A percentile compares a stretch with the other conserved stretches of the same genome.
Evolutionary conservation across 1,139 yeast species (phyloP).

Genomic region (Yamadazyma friedrichii): DNA sequence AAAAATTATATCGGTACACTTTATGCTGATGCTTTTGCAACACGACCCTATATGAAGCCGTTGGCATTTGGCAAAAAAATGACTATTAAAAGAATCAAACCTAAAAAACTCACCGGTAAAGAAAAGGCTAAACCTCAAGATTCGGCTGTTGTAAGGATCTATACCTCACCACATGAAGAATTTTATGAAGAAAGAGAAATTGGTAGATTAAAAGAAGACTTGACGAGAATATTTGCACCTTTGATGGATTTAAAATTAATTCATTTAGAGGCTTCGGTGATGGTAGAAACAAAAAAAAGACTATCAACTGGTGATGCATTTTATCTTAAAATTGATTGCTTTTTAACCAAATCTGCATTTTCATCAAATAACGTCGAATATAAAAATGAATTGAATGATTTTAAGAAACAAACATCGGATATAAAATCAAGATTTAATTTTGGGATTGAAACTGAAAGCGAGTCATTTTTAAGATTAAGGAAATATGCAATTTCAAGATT

Average conservation of each 20-base stretch:
- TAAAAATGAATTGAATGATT: conserved; percentile 12
- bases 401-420: conserved; percentile 5
- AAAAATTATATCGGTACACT: conserved; percentile 62
- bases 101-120: conserved; percentile 26
- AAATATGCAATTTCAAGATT: conserved; percentile 58
- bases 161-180: conserved; percentile 22
- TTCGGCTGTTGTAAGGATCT: conserved; percentile 34
- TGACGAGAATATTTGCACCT: conserved; percentile 68
- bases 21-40: conserved; percentile 79
- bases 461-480: conserved; percentile 49
- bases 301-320: conserved; percentile 75
- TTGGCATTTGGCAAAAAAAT: conserved; percentile 51
- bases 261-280: conserved; percentile 55
- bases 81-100: conserved; percentile 32
- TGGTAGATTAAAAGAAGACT: conserved; percentile 74
- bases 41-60: conserved; percentile 64
- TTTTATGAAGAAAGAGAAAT: conserved; percentile 50
- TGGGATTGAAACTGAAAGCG: conserved; percentile 52
- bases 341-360: conserved; percentile 54
- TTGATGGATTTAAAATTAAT: conserved; percentile 59
- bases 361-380: conserved; percentile 15
- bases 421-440: conserved; percentile 20
- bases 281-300: conserved; percentile 54
- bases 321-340: conserved; percentile 62
- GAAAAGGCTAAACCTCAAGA: conserved; percentile 21